These are phyloP conservation scores for Polyporus arcularius DNA, from an alignment of 768 basidiomycete genomes.

Conservation along the genomic window DNA sequence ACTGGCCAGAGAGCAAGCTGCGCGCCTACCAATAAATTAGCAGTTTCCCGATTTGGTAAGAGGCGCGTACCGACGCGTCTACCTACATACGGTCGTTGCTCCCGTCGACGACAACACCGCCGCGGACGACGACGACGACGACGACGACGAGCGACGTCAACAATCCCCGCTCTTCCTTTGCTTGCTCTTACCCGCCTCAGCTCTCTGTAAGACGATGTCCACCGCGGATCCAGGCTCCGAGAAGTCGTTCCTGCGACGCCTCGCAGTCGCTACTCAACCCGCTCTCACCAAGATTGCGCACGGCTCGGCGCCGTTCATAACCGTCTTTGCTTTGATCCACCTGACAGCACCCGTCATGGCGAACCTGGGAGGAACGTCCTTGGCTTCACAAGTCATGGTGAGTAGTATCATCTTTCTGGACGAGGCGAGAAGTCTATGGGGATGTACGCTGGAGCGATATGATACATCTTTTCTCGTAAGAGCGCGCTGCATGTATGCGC, in stretches of 20 bases:
- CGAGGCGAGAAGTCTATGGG: too few species aligned
- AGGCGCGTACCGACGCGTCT: too few species aligned
- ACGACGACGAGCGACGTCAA: too few species aligned
- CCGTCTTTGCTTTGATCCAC: constrained; percentile 78
- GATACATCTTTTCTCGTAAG: too few species aligned
- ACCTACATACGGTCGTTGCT: too few species aligned
- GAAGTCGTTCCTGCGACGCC: constrained; percentile 14
- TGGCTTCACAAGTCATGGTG: constrained; percentile 78
- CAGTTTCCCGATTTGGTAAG: constrained; percentile 8
- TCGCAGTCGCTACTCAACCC: constrained; percentile 12
- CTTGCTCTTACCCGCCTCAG: too few species aligned
- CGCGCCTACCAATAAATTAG: constrained; percentile 12
- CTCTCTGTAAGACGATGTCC: neutral
- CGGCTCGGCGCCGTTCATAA: constrained; percentile 73
- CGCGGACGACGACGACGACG: too few species aligned
- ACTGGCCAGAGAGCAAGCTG: neutral
- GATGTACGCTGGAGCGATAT: too few species aligned
- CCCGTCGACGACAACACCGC: too few species aligned
- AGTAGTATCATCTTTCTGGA: neutral
- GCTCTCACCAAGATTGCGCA: constrained; percentile 61
- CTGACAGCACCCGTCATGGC: constrained; percentile 74
- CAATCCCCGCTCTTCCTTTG: too few species aligned
- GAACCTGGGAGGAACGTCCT: constrained; percentile 64
- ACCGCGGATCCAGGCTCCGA: neutral
- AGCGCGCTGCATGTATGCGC: too few species aligned